These are phyloP conservation scores for Euphrasia confusa DNA, from an alignment of 257 asterid genomes.

Conservation along the genomic window DNA sequence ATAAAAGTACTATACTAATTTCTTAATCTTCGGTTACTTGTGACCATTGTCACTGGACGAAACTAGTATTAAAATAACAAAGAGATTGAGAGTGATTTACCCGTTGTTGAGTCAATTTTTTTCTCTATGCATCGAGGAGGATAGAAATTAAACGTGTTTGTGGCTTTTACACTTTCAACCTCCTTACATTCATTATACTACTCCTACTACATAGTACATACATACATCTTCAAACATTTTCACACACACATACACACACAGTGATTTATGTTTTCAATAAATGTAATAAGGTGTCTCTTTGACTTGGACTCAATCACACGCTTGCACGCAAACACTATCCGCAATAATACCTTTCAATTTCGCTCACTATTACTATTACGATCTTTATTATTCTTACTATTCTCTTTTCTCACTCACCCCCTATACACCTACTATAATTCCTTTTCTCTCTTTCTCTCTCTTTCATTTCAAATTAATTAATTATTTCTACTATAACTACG, in stretches of 20 bases:
- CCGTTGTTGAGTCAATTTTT: no score
- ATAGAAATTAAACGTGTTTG: no score
- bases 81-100: no score
- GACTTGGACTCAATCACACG: constrained; percentile 54
- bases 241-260: constrained; percentile 8
- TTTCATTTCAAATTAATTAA: not conserved
- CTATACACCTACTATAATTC: constrained; percentile 27
- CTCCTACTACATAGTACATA: no score
- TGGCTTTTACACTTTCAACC: no score
- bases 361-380: not conserved
- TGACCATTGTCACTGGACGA: no score
- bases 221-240: constrained; percentile 7
- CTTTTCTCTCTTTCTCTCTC: not conserved
- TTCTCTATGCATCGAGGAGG: no score
- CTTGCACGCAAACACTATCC: constrained; percentile 36
- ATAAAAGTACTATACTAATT: no score
- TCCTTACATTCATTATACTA: no score
- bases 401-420: not conserved
- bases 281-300: constrained; percentile 34
- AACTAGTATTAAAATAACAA: no score
- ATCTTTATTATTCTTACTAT: not conserved
- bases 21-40: no score
- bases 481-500: not conserved
- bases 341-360: constrained; percentile 25
- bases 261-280: constrained; percentile 5